A percentile compares a stretch with the other conserved stretches of the same genome.
Conservation (phyloP, 2,329 filamentous ascomycete species). For the Phialophora chinensis region DNA sequence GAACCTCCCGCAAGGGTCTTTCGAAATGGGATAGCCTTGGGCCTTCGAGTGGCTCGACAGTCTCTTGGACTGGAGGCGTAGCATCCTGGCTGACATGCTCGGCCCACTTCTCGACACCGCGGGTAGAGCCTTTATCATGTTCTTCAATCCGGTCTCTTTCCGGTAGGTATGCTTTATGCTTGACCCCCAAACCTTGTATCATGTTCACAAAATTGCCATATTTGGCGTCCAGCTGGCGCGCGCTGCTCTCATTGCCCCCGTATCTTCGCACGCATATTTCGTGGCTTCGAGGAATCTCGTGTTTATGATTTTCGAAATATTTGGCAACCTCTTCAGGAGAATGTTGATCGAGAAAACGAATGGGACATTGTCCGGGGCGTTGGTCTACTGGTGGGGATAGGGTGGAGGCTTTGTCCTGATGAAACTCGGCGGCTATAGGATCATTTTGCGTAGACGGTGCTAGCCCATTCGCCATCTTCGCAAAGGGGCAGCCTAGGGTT, state of each 20-base stretch:
- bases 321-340: constrained; percentile 90
- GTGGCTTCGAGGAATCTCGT: constrained; percentile 91
- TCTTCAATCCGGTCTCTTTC: constrained; percentile 56
- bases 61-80: constrained; percentile 39
- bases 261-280: constrained; percentile 90
- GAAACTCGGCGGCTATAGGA: constrained; percentile 57
- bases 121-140: constrained; percentile 37
- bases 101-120: constrained; percentile 83
- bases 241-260: constrained; percentile 82
- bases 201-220: constrained; percentile 92
- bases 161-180: constrained; percentile 86
- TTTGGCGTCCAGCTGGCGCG: constrained; percentile 88
- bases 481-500: constrained; percentile 81
- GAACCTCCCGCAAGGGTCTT: constrained; percentile 81
- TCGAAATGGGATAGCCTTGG: constrained; percentile 79
- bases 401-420: constrained; percentile 54
- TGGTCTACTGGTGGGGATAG: constrained; percentile 57
- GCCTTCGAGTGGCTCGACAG: constrained; percentile 54
- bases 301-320: constrained; percentile 94
- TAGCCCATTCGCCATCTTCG: constrained; percentile 53
- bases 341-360: constrained; percentile 89
- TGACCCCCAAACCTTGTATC: constrained; percentile 86
- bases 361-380: constrained; percentile 76
- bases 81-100: constrained; percentile 69
- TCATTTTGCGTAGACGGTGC: constrained; percentile 51